A percentile compares a stretch with the other conserved stretches of the same genome.
Evolutionary conservation across 768 basidiomycete species (phyloP).

Genomic region (Xerocomellus chrysenteron): DNA sequence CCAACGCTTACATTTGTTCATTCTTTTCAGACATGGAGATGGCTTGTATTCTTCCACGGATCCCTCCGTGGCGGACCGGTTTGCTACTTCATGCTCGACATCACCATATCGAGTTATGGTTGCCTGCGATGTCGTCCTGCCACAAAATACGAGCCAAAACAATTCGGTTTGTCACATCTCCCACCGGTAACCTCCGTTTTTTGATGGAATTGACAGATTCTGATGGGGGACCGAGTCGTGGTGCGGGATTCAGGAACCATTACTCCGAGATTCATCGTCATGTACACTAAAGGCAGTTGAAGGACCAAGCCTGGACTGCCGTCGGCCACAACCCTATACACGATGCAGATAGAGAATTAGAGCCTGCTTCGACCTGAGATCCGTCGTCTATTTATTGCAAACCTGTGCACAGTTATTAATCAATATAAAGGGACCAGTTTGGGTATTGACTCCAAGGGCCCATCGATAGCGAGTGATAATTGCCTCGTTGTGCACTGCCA

Average conservation of each 20-base stretch:
- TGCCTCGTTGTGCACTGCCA: slow-evolving; percentile 30
- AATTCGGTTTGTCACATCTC: slow-evolving; percentile 26
- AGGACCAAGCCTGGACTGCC: slow-evolving; percentile 16
- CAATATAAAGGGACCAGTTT: slow-evolving; percentile 24
- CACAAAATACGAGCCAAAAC: slow-evolving; percentile 28
- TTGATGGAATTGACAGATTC: slow-evolving; percentile 38
- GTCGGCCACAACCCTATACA: slow-evolving; percentile 13
- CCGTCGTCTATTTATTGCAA: slow-evolving; percentile 21
- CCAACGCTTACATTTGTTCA: slow-evolving; percentile 2
- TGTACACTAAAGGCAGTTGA: slow-evolving; percentile 48
- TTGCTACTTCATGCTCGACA: slow-evolving; percentile 64
- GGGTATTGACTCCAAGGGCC: slow-evolving; percentile 2
- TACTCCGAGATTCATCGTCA: slow-evolving; percentile 55
- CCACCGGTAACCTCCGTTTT: slow-evolving; percentile 19
- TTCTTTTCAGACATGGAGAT: slow-evolving; percentile 48
- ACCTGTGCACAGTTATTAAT: slow-evolving; percentile 19
- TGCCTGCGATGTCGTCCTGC: slow-evolving; percentile 53
- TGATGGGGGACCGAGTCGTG: slow-evolving; percentile 51
- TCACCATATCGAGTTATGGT: slow-evolving; percentile 69
- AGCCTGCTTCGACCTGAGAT: slow-evolving; percentile 20
- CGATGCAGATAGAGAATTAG: slow-evolving; percentile 24
- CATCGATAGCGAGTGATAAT: slow-evolving; percentile 18
- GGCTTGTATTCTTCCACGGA: slow-evolving; percentile 65
- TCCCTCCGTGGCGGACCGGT: slow-evolving; percentile 54
- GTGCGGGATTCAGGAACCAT: slow-evolving; percentile 55